Percentiles rank a stretch among this genome's conserved stretches.
Conservation (phyloP, 257 asterid genomes). For the Solanum corneliomulleri region DNA sequence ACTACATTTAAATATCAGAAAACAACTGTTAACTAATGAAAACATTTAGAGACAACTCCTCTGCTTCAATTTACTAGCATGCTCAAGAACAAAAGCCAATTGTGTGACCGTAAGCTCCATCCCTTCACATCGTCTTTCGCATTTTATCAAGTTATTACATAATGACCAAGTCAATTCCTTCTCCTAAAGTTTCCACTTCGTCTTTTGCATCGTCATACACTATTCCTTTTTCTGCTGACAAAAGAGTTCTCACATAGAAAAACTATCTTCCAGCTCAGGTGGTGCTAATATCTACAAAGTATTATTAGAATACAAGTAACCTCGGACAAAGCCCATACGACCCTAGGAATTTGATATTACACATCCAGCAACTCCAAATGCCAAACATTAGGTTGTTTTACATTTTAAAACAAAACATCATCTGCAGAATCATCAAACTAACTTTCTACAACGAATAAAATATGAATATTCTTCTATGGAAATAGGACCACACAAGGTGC, state of each 20-base stretch:
- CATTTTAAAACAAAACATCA: neutral
- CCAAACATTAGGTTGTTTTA: neutral
- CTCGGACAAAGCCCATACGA: neutral
- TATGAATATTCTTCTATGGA: neutral
- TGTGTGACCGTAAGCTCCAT: neutral
- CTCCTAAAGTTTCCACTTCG: neutral
- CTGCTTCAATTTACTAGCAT: neutral
- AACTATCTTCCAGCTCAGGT: neutral
- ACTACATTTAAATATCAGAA: neutral
- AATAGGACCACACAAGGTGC: neutral
- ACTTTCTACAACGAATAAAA: neutral
- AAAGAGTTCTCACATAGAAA: neutral
- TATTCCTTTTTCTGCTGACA: neutral
- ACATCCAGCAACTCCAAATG: neutral
- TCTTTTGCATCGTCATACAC: neutral
- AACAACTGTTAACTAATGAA: neutral
- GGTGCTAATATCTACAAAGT: neutral
- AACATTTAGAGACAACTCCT: neutral
- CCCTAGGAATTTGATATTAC: neutral
- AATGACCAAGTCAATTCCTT: neutral
- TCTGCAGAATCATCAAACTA: neutral
- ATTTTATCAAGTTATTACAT: neutral
- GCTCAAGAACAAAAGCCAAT: neutral
- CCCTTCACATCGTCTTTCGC: neutral
- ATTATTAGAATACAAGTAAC: neutral